phyloP scores from a whole-genome alignment of 176 grass and related monocot genomes.

The Carex kokanica region DNA sequence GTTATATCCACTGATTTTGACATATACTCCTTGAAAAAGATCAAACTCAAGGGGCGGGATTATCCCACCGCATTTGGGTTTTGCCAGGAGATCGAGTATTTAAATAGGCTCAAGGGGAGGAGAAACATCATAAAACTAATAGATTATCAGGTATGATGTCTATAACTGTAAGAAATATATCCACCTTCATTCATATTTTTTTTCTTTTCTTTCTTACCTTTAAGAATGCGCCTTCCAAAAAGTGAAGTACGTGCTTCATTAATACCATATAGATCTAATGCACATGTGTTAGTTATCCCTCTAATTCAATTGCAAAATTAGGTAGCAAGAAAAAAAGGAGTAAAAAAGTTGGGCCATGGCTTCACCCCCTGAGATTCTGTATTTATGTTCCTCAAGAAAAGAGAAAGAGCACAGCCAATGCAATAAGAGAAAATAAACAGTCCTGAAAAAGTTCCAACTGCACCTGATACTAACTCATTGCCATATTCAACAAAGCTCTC shows the following conservation, averaged over 20 bases:
- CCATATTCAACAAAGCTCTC: not conserved
- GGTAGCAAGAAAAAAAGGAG: not conserved
- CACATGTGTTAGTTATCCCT: not conserved
- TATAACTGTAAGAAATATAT: not conserved
- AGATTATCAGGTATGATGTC: conserved; percentile 74
- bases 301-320: not conserved
- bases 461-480: not conserved
- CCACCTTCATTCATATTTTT: not conserved
- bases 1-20: conserved; percentile 70
- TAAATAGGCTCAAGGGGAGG: conserved; percentile 88
- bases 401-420: not conserved
- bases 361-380: not conserved
- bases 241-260: not conserved
- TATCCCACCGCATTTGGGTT: conserved; percentile 86
- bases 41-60: conserved; percentile 85
- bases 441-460: not conserved
- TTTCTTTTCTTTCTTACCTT: not conserved
- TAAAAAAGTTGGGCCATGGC: not conserved
- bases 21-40: conserved; percentile 92
- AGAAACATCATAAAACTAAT: conserved; percentile 88
- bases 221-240: not conserved
- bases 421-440: not conserved
- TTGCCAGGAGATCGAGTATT: conserved; percentile 88
- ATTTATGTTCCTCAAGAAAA: not conserved
- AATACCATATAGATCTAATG: not conserved